Evolutionary conservation across 179 eudicot genomes (phyloP).

Genomic region (Spergularia azorica): DNA sequence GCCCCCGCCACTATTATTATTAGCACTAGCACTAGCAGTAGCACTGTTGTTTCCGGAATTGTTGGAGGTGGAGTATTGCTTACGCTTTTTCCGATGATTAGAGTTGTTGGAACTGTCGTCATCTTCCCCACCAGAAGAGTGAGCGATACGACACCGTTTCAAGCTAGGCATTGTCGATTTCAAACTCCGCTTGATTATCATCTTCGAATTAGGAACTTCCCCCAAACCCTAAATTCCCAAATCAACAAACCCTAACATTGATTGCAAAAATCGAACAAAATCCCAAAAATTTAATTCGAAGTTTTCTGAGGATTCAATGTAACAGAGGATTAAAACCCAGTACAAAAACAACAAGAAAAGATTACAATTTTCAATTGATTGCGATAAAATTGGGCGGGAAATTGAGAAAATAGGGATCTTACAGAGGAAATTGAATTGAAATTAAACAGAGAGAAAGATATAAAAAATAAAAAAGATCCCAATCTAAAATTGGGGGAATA

Average conservation of each 20-base stretch:
- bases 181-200: constrained; percentile 89
- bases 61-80: neutral
- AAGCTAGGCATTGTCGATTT: constrained; percentile 88
- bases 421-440: neutral
- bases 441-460: constrained; percentile 31
- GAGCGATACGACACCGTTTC: constrained; percentile 70
- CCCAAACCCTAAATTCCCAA: constrained; percentile 20
- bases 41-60: neutral
- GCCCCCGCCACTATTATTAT: no score
- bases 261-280: neutral
- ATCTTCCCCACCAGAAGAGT: constrained; percentile 53
- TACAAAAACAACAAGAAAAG: neutral
- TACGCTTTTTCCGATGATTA: constrained; percentile 14
- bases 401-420: constrained; percentile 24
- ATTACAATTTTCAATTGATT: neutral
- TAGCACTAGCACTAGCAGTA: no score
- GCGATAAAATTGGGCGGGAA: constrained; percentile 34
- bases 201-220: constrained; percentile 30
- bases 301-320: neutral
- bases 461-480: neutral
- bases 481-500: neutral
- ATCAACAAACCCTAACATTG: constrained; percentile 34
- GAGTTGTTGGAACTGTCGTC: constrained; percentile 38
- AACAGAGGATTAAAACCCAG: constrained; percentile 21
- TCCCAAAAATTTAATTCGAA: no score